Evolutionary conservation across 2,329 filamentous ascomycete genomes (phyloP), one percentile per base, ranked within the genome.

Genomic region (Diaporthe aspalathi): DNA sequence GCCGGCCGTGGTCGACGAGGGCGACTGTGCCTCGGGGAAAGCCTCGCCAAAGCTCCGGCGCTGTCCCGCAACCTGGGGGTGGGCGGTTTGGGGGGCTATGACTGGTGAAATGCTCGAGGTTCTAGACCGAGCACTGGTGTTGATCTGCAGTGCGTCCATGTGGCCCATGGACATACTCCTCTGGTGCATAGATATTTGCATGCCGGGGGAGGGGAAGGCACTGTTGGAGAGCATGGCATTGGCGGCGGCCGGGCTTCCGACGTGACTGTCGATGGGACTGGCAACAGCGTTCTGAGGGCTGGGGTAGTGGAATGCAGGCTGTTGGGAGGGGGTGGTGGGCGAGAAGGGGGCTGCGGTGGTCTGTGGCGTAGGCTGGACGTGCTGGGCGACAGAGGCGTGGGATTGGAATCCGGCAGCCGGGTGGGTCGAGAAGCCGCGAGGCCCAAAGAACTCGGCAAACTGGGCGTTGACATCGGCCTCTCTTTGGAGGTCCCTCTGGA

Each of bases 391-490:
- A 47, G 57, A 16, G 27, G 4, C 57, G 27, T 22, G 24, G 1
- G 57, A 20, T 17, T 63, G 57, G 17, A 49, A 63, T 43, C 27
- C 17, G 2, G 20, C 57, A 5, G 57, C 11, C 43, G 57, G 57
- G 27, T 43, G 57, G 43, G 24, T 49, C 11, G 57, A 47, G 20
- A 68, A 68, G 8, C 66, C 53, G 40, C 52, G 66, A 38, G 63
- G 24, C 2, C 63, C 63, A 22, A 72, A 72, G 9, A 70, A 40
- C 8, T 62, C 60, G 17, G 68, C 71, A 38, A 72, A 72, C 8
- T 67, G 62, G 0, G 35, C 47, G 45, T 72, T 65, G 29, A 72
- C 68, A 12, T 67, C 56, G 20, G 57, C 67, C 22, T 43, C 43
- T 16, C 66, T 56, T 4, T 54, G 54, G 3, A 56, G 66, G 14